Percentiles rank a stretch among this genome's conserved stretches.
Conservation (phyloP, 768 basidiomycete species). For the Amyloporia xantha region DNA sequence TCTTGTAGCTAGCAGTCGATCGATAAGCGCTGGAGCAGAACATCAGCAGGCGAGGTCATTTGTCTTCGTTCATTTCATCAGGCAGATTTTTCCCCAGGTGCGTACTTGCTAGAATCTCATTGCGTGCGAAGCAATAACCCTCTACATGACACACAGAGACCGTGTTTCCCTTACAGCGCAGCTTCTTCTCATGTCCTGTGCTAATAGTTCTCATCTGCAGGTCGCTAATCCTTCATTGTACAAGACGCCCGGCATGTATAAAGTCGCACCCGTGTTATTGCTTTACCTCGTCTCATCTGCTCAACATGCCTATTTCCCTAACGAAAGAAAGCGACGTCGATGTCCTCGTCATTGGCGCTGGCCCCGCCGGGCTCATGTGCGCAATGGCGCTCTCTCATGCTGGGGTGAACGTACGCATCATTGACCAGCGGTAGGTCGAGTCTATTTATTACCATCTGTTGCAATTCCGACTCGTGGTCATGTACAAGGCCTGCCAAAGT, state of each 20-base stretch:
- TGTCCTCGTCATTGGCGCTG: slow-evolving; percentile 58
- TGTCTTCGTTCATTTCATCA: neutral
- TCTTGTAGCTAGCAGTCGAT: no score
- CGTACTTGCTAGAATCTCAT: neutral
- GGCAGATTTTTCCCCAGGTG: neutral
- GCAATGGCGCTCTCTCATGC: slow-evolving; percentile 53
- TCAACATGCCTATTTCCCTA: slow-evolving; percentile 2
- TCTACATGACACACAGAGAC: neutral
- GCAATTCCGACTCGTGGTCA: neutral
- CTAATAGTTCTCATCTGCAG: neutral
- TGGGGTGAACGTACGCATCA: slow-evolving; percentile 51
- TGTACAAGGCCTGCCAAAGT: slow-evolving; percentile 29
- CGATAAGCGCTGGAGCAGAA: no score
- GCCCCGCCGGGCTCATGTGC: slow-evolving; percentile 62
- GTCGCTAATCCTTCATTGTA: neutral
- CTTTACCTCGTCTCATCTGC: neutral
- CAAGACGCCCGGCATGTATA: neutral
- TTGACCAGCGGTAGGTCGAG: slow-evolving; percentile 49
- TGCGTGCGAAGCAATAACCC: neutral
- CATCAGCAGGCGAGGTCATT: neutral
- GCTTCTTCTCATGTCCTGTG: neutral
- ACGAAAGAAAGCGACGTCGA: slow-evolving; percentile 40
- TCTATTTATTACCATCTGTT: neutral
- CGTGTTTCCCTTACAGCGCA: neutral
- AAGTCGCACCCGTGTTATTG: neutral